Evolutionary conservation across 1,284 basidiomycete species (phyloP).

Genomic region (Ceratobasidium papillatum): DNA sequence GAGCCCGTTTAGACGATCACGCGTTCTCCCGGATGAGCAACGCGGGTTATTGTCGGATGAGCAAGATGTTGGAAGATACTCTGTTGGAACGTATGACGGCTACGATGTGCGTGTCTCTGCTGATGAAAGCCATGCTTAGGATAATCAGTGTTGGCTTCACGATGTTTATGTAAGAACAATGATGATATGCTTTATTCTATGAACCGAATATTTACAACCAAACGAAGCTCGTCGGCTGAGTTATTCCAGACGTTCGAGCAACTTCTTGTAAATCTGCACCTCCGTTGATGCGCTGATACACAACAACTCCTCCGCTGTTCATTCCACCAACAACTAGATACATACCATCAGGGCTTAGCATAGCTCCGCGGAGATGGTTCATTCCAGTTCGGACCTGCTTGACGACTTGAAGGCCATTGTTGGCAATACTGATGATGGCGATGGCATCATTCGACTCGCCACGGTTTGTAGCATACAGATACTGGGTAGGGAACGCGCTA

Average conservation of each 20-base stretch:
- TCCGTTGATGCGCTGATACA: constrained; percentile 63
- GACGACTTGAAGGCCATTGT: constrained; percentile 53
- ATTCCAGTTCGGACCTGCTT: constrained; percentile 70
- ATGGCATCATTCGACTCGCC: constrained; percentile 42
- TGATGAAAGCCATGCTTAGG: not conserved
- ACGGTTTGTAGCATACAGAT: constrained; percentile 75
- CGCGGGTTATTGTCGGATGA: constrained; percentile 11
- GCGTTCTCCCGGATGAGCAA: constrained; percentile 20
- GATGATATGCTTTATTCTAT: not conserved
- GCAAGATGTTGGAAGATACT: not conserved
- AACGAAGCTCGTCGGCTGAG: constrained; percentile 37
- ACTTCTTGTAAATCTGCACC: constrained; percentile 63
- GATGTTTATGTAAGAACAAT: not conserved
- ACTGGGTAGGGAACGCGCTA: constrained; percentile 58
- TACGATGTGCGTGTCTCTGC: not conserved
- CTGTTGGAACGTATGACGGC: not conserved
- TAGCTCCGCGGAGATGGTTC: constrained; percentile 69
- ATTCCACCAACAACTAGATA: constrained; percentile 66
- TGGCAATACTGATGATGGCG: constrained; percentile 41
- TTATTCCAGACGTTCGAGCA: constrained; percentile 57
- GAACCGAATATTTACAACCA: constrained; percentile 19
- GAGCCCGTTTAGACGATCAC: constrained; percentile 17
- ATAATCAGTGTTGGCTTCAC: not conserved
- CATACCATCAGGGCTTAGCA: constrained; percentile 63
- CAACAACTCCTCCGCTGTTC: constrained; percentile 64